Evolutionary conservation across 257 asterid genomes (phyloP), one percentile per base, ranked within the genome.

Genomic region (Solanum tarijense): DNA sequence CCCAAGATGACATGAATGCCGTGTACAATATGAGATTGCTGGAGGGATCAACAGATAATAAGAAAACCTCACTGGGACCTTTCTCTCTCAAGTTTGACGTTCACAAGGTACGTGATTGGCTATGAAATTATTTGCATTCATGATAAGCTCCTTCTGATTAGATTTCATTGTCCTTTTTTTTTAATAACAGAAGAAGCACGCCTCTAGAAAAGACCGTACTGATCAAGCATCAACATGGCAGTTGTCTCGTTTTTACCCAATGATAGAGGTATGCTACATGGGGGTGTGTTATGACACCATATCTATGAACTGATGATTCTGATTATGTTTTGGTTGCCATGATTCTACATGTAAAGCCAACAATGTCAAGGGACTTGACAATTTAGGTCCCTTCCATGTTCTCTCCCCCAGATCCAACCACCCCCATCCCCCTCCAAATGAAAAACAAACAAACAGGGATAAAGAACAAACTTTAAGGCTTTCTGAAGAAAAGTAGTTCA

Each of bases 1-100:
- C 98, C 20, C 93, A 89, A 23, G 98, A 96, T 76, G 99, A 96
- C 91, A 89, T 89, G 95, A 95, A 89, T 89, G 99, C 99, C 23
- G 98, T 97, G 89, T 95, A 94, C 89, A 97, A 94, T 91, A 97
- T 97, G 99, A 93, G 98, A 90, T 90, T 95, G 89, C 95, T 97
- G 78, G 99, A 95, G 92, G 93, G 93, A 81, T 90, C 98, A 86
- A 88, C 98, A 55, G 95, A 92, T 3, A 87, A 91, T 92, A 96
- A 95, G 89, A 97, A 97, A 90, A 92, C 91, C 91, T 94, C 98
- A 43, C 90, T 88, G 65, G 92, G 92, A 31, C 94, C 98, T 20
- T 95, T 97, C 90, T 92, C 99, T 86, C 93, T 97, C 27, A 97
- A 96, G 90, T 97, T 97, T 90, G 99, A 97, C 62, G 98, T 89